A percentile compares a stretch with the other conserved stretches of the same genome.
phyloP scores from a whole-genome alignment of 106 monocot genomes.

The Dendrobium officinale region DNA sequence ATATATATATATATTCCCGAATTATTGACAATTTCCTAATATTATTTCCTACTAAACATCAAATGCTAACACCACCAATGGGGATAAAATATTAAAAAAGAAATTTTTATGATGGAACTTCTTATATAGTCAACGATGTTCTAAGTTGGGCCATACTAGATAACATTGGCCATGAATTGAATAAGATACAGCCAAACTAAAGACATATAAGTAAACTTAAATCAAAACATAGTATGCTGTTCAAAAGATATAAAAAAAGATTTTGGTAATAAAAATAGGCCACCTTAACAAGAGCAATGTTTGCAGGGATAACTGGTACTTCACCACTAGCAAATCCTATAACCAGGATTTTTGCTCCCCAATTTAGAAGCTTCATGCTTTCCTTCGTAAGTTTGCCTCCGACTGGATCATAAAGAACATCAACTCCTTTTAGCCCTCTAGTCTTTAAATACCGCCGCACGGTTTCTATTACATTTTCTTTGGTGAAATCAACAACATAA shows the following conservation, averaged over 20 bases:
- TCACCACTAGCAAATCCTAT: conserved; percentile 99
- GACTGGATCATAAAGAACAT: conserved; percentile 97
- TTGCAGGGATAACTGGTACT: conserved; percentile 91
- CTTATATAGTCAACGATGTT: too few species aligned
- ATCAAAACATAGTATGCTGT: not conserved
- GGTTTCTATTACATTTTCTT: conserved; percentile 56
- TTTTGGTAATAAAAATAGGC: not conserved
- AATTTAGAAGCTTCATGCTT: conserved; percentile 84
- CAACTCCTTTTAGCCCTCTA: conserved; percentile 77
- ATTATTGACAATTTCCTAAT: too few species aligned
- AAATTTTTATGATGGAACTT: too few species aligned
- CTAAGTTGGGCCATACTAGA: too few species aligned
- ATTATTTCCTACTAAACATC: too few species aligned
- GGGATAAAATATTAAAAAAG: too few species aligned
- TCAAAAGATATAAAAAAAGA: not conserved
- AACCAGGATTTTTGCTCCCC: conserved; percentile 93
- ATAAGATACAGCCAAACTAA: not conserved
- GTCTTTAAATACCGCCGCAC: conserved; percentile 67
- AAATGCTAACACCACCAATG: too few species aligned
- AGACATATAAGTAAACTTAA: not conserved
- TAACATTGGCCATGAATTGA: not conserved
- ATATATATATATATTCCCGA: too few species aligned
- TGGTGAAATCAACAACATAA: conserved; percentile 67
- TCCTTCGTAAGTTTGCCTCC: conserved; percentile 82
- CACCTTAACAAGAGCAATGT: conserved; percentile 99